A percentile compares a stretch with the other conserved stretches of the same genome.
Evolutionary conservation across 768 basidiomycete species (phyloP).

Genomic region (Serendipita sp.): DNA sequence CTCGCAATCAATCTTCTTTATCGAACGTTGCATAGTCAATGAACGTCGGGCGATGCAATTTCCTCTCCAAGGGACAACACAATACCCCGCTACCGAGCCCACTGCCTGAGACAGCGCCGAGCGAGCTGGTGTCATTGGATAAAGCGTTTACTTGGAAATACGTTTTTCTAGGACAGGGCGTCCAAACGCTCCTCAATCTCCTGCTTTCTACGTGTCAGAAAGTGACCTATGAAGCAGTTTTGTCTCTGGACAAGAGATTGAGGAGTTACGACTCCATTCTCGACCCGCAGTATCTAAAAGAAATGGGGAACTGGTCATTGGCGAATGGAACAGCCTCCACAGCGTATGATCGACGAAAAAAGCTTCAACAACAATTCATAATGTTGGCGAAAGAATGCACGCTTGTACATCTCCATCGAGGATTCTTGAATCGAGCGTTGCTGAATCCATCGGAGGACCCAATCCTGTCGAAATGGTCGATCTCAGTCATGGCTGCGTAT

Average conservation of each 20-base stretch:
- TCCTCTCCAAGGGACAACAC: not conserved
- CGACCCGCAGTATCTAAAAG: not conserved
- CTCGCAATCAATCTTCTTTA: not conserved
- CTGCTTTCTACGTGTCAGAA: not conserved
- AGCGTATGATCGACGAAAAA: not conserved
- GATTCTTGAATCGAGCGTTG: not conserved
- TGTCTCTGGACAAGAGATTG: not conserved
- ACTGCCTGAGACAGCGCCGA: not conserved
- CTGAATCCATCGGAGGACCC: not conserved
- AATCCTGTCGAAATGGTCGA: not conserved
- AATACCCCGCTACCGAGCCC: not conserved
- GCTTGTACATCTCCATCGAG: slow-evolving; percentile 2
- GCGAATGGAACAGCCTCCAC: not conserved
- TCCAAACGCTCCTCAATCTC: not conserved
- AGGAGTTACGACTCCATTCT: not conserved
- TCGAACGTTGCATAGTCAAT: not conserved
- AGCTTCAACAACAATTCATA: not conserved
- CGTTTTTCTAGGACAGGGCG: not conserved
- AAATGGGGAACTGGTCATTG: not conserved
- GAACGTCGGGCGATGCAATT: not conserved
- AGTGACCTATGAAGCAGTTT: not conserved
- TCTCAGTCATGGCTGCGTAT: slow-evolving; percentile 6
- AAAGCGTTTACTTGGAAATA: not conserved
- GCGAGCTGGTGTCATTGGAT: not conserved
- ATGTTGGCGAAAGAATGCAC: not conserved